Evolutionary conservation across 1,284 basidiomycete species (phyloP), one percentile per base, ranked within the genome.

Genomic region (Ustilago cynodontis): DNA sequence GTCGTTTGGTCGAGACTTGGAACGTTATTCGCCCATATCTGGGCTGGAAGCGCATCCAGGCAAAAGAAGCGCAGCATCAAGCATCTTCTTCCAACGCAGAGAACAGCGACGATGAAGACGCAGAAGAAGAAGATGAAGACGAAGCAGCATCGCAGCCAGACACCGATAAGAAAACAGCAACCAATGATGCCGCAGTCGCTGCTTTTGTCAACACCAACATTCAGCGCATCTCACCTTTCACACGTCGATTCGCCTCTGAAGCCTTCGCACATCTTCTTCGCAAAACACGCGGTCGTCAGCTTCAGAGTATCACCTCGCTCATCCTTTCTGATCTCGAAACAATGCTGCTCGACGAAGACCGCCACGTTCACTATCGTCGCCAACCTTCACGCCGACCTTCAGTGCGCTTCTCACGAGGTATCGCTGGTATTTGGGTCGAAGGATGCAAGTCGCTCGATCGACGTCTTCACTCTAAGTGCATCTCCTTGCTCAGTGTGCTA

Each of bases 221-320:
- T 9, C 65, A 60, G 22, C 74, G 73, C 41, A 69, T 79, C 57
- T 73, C 79, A 28, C 58, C 79, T 14, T 82, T 84, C 50, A 82
- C 80, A 10, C 70, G 82, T 16, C 79, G 84, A 28, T 86, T 86
- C 49, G 82, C 82, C 3, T 75, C 82, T 0, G 84, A 86, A 60
- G 84, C 84, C 0, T 77, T 86, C 28, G 82, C 84, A 1, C 82
- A 85, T 50, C 78, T 86, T 16, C 65, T 85, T 6, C 81, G 84
- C 56, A 84, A 81, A 65, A 80, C 81, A 14, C 69, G 80, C 10
- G 66, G 58, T 13, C 52, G 47, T 2, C 79, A 84, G 50, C 70
- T 86, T 24, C 59, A 64, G 26, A 66, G 63, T 26, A 69, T 84
- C 26, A 67, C 71, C 11, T 31, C 63, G 8, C 56, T 64, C 47